A percentile compares a stretch with the other conserved stretches of the same genome.
Conservation (phyloP, 2,329 filamentous ascomycete species). For the Apiospora kogelbergensis region DNA sequence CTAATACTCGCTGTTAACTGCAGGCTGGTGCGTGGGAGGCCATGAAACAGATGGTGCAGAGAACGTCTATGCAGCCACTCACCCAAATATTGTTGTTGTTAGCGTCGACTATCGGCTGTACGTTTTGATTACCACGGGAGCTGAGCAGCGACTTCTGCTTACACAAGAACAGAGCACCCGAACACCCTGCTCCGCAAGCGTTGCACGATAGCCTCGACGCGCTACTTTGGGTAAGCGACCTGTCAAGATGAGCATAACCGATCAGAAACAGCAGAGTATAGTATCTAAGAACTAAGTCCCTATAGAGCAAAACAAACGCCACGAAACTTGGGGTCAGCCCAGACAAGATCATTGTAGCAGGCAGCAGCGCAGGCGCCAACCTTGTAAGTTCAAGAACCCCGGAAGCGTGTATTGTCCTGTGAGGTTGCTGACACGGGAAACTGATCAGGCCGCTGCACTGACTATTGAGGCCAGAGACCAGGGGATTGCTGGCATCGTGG, state of each 20-base stretch:
- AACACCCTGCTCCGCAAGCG: slow-evolving; percentile 49
- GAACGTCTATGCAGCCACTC: slow-evolving; percentile 32
- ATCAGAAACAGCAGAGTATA: no score
- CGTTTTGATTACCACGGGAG: slow-evolving; percentile 6
- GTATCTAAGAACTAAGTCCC: slow-evolving; percentile 17
- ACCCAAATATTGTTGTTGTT: slow-evolving; percentile 35
- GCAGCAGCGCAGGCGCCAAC: slow-evolving; percentile 51
- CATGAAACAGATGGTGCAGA: slow-evolving; percentile 36
- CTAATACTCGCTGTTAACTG: not conserved
- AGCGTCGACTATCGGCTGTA: slow-evolving; percentile 39
- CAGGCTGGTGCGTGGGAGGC: slow-evolving; percentile 32
- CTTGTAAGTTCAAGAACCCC: slow-evolving; percentile 31
- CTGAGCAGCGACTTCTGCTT: slow-evolving; percentile 9
- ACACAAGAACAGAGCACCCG: slow-evolving; percentile 44
- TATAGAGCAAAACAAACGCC: slow-evolving; percentile 45
- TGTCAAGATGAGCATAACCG: no score
- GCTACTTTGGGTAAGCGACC: slow-evolving; percentile 36
- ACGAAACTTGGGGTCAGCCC: slow-evolving; percentile 35
- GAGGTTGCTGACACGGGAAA: slow-evolving; percentile 3
- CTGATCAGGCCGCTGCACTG: slow-evolving; percentile 25
- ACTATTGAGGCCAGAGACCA: slow-evolving; percentile 32
- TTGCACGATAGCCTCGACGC: slow-evolving; percentile 52
- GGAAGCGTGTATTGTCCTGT: no score
- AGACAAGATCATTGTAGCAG: slow-evolving; percentile 43
- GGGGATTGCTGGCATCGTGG: slow-evolving; percentile 32